A percentile compares a stretch with the other conserved stretches of the same genome.
Conservation (phyloP, 2,329 filamentous ascomycete genomes). For the Sclerotinia glacialis region DNA sequence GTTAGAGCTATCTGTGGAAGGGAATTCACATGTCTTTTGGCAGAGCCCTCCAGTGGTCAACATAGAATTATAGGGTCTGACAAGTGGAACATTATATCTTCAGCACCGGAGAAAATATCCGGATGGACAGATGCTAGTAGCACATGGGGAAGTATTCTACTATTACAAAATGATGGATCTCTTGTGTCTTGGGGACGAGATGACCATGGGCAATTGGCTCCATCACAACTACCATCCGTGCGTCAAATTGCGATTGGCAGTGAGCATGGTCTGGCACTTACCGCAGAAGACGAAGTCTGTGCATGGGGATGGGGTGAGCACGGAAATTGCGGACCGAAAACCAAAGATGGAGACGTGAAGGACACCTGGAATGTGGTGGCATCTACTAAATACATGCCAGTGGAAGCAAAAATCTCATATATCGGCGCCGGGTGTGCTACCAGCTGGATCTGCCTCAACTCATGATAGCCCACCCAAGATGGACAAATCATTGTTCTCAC, state of each 20-base stretch:
- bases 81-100: conserved; percentile 66
- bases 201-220: conserved; percentile 78
- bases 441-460: conserved; percentile 63
- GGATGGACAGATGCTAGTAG: conserved; percentile 69
- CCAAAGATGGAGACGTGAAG: conserved; percentile 64
- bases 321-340: conserved; percentile 81
- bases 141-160: conserved; percentile 79
- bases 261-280: conserved; percentile 79
- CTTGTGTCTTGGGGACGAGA: conserved; percentile 77
- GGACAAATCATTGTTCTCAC: not conserved
- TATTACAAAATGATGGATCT: conserved; percentile 59
- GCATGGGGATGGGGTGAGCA: conserved; percentile 98
- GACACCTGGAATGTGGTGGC: conserved; percentile 66
- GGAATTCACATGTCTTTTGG: conserved; percentile 78
- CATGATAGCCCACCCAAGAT: conserved; percentile 1
- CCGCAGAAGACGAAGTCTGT: conserved; percentile 62
- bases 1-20: conserved; percentile 71
- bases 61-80: conserved; percentile 69
- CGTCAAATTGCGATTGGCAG: conserved; percentile 75
- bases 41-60: conserved; percentile 53
- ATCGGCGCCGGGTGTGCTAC: conserved; percentile 89
- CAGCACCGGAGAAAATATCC: conserved; percentile 51
- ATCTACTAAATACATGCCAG: conserved; percentile 53
- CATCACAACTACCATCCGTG: conserved; percentile 57
- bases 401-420: conserved; percentile 51